These are phyloP conservation scores for Echinochloa phyllopogon DNA, from an alignment of 176 grass and related monocot genomes.

Conservation along the genomic window DNA sequence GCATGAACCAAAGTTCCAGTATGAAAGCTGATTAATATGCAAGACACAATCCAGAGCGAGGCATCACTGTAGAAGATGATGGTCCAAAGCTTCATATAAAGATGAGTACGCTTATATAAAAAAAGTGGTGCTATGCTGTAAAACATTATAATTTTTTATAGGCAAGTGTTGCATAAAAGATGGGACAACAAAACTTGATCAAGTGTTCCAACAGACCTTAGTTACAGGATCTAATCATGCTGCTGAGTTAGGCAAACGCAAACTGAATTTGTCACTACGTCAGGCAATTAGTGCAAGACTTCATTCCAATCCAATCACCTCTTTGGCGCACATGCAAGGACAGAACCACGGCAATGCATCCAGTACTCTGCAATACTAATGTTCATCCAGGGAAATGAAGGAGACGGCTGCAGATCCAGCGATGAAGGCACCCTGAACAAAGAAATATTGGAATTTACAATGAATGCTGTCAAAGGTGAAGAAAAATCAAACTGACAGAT, in stretches of 20 bases:
- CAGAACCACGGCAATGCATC: slow-evolving; percentile 54
- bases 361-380: slow-evolving; percentile 71
- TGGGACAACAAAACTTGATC: background rate
- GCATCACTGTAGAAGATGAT: background rate
- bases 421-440: slow-evolving; percentile 71
- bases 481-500: background rate
- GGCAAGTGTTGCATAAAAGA: background rate
- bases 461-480: background rate
- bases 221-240: background rate
- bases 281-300: background rate
- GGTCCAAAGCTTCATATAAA: background rate
- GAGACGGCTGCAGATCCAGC: slow-evolving; percentile 49
- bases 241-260: slow-evolving; percentile 15
- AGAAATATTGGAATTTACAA: slow-evolving; percentile 21
- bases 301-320: background rate
- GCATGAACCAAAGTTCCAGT: background rate
- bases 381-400: slow-evolving; percentile 68
- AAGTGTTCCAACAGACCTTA: background rate
- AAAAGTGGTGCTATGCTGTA: background rate
- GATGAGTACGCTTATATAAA: background rate
- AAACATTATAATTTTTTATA: background rate
- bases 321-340: slow-evolving; percentile 44
- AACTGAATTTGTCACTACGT: background rate
- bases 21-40: background rate
- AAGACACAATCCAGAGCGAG: background rate